These are phyloP conservation scores for Penicillium griseofulvum DNA, from an alignment of 2,329 filamentous ascomycete genomes.

Conservation along the genomic window DNA sequence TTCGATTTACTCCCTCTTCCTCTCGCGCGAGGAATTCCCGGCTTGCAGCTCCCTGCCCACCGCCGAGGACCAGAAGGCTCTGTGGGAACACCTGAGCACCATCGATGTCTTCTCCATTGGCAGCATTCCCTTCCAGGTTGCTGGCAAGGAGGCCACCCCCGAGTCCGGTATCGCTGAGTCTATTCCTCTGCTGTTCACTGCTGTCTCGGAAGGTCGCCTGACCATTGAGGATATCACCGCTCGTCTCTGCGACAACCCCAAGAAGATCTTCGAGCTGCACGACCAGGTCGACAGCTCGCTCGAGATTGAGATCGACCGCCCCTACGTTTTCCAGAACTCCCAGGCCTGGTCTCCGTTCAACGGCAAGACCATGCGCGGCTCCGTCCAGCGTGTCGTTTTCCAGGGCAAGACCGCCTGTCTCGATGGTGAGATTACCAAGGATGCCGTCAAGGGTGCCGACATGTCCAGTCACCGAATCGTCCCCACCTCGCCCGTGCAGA, in stretches of 20 bases:
- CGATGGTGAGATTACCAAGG: slow-evolving; percentile 62
- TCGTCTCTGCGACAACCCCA: slow-evolving; percentile 74
- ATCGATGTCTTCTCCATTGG: slow-evolving; percentile 80
- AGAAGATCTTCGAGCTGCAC: slow-evolving; percentile 77
- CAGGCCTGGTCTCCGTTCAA: slow-evolving; percentile 68
- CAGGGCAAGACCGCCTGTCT: slow-evolving; percentile 71
- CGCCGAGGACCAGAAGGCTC: slow-evolving; percentile 66
- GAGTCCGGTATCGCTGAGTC: slow-evolving; percentile 69
- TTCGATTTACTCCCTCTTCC: slow-evolving; percentile 74
- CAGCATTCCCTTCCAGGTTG: slow-evolving; percentile 73
- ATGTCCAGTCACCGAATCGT: slow-evolving; percentile 66
- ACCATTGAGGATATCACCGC: slow-evolving; percentile 70
- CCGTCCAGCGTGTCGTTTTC: slow-evolving; percentile 74
- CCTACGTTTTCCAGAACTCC: slow-evolving; percentile 57
- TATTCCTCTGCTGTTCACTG: slow-evolving; percentile 71
- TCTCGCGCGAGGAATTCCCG: slow-evolving; percentile 69
- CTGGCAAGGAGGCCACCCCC: slow-evolving; percentile 57
- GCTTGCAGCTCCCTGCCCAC: slow-evolving; percentile 63
- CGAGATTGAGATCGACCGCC: slow-evolving; percentile 72
- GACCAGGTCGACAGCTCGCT: slow-evolving; percentile 71
- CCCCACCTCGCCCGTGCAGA: slow-evolving; percentile 57
- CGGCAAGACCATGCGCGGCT: slow-evolving; percentile 65
- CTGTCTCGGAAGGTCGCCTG: slow-evolving; percentile 69
- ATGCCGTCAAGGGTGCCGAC: slow-evolving; percentile 64
- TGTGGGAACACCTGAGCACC: slow-evolving; percentile 70